Evolutionary conservation across 352 stramenopile genomes (phyloP), one percentile per base, ranked within the genome.

Genomic region (Globisporangium lucens): DNA sequence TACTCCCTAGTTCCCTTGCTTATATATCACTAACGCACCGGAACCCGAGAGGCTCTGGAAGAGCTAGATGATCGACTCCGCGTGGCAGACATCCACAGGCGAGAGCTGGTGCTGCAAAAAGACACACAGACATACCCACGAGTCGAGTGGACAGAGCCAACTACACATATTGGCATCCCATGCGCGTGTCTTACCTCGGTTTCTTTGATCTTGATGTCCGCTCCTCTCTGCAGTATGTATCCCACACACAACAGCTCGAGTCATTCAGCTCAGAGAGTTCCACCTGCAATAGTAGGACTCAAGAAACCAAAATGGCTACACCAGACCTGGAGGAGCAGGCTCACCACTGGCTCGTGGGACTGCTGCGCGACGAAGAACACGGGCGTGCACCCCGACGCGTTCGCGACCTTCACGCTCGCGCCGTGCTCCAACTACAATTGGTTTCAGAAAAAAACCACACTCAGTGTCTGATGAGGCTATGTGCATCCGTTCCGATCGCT

Each of bases 321-420:
- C 13, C 13, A n/a, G 56, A 89, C 84, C 77, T 91, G 70, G 4
- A 93, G 66, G 7, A 93, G 60, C 4, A 89, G 56, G 17, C 76
- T 56, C 47, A 87, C 79, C 2, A 89, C 80, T 3, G 63, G 56
- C 3, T 70, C 20, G 17, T 76, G 75, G 3, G 79, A 83, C 69
- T 93, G 82, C 66, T 93, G 85, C 2, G 75, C 69, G 1, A 84
- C 86, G n/a, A 88, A 84, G 67, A 93, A 93, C 17, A 93, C 61
- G 30, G 86, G 71, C 2, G 86, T 91, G 61, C 84, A 94, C 8
- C 82, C 84, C 9, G 71, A 65, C 0, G 56, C 73, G 47, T 94
- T 94, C 35, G 66, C 67, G 0, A 57, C 65, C 60, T 94, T 91
- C 43, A 90, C 67, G 30, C 75, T 91, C 10, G 84, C 83, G 17